These are phyloP conservation scores for Colletotrichum phormii DNA, from an alignment of 2,329 filamentous ascomycete species.

Conservation along the genomic window DNA sequence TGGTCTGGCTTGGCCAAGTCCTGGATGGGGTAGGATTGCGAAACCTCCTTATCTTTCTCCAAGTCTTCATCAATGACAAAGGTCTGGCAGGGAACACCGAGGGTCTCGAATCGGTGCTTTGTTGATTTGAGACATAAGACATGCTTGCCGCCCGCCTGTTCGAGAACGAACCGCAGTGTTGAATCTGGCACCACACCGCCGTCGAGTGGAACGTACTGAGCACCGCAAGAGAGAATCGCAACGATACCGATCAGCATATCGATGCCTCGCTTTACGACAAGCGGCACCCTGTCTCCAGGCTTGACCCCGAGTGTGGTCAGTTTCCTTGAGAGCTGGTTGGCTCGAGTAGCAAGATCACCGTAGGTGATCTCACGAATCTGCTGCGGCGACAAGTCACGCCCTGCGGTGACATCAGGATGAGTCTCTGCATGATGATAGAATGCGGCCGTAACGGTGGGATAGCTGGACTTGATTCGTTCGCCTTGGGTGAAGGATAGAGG, in stretches of 20 bases:
- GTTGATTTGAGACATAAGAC: constrained; percentile 57
- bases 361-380: constrained; percentile 52
- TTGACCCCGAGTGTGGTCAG: constrained; percentile 53
- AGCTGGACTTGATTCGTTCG: constrained; percentile 16
- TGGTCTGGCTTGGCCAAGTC: constrained; percentile 48
- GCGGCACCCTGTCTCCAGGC: constrained; percentile 59
- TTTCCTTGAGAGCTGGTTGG: constrained; percentile 54
- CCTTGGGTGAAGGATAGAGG: constrained; percentile 24
- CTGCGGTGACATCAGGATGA: constrained; percentile 52
- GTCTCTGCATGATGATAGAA: constrained; percentile 43
- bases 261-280: constrained; percentile 64
- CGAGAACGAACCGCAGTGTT: constrained; percentile 62
- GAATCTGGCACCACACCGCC: constrained; percentile 63
- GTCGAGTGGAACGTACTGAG: constrained; percentile 70
- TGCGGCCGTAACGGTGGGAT: constrained; percentile 35
- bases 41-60: neutral
- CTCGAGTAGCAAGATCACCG: constrained; percentile 53
- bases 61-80: constrained; percentile 27
- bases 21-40: constrained; percentile 20
- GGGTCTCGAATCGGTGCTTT: constrained; percentile 13
- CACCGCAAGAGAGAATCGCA: constrained; percentile 67
- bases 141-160: constrained; percentile 55
- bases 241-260: constrained; percentile 69
- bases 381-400: constrained; percentile 48
- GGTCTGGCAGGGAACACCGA: neutral